Base-by-base conservation (phyloP, 1,284 basidiomycete genomes). In the Sanguinoderma infundibulare region DNA sequence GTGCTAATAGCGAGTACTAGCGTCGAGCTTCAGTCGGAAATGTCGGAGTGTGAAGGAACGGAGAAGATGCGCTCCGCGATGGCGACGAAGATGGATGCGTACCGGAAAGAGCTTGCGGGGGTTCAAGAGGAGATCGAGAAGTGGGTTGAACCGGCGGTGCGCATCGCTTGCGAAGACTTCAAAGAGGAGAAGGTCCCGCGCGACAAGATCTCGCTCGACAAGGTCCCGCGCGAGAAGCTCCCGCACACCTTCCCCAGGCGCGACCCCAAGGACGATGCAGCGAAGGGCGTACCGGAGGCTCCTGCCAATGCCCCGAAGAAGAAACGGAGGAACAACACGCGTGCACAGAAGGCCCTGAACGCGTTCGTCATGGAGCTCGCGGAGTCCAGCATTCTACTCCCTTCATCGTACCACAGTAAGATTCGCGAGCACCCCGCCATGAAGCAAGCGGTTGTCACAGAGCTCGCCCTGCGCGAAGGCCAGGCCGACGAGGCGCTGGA, bases 241-340 rank as follows among this genome's bases (percentile, higher is more conserved):
- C 56, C 56, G 49, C 38, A 47, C 20, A 30, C 58, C 50, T 52
- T 51, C 57, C 34, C 39, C 44, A 57, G 44, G 57, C 39, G 58
- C 61, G 59, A 60, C 59, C 30, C 34, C 32, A 6, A 14, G 7
- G 34, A 35, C 34, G 34, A 35, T 14, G 34, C 59, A 53, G 46
- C 59, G 44, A 5, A n/a, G 1, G 5, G 4, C 7, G 3, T 15
- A 12, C 14, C 32, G 47, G 32, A 20, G 12, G 10, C n/a, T 14
- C 10, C 8, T 7, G 8, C 20, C 38, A n/a, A 22, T 2, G 3
- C 15, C 14, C 47, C n/a, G n/a, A n/a, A n/a, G n/a, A 35, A 20
- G 5, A 50, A 50, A 30, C 47, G 32, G 15, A 34, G 10, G 32
- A 5, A 5, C 2, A 1, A n/a, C 5, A 12, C 47, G 7, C 30